These are phyloP conservation scores for Mycena citricolor DNA, from an alignment of 1,284 basidiomycete genomes.

Conservation along the genomic window DNA sequence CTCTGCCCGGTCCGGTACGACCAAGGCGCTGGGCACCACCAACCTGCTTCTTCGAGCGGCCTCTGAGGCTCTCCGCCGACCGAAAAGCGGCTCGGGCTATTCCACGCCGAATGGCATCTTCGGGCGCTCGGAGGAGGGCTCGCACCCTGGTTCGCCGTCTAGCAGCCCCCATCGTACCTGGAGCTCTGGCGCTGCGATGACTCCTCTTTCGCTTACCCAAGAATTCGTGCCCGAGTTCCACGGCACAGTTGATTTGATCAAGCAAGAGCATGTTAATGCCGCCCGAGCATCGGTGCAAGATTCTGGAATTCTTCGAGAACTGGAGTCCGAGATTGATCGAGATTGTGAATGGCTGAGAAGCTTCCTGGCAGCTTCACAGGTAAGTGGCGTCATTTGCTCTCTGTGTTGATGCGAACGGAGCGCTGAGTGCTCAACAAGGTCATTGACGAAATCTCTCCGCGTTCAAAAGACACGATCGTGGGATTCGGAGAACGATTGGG, in stretches of 20 bases:
- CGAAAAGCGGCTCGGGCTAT: conserved; percentile 30
- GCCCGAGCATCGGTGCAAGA: conserved; percentile 67
- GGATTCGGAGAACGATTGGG: conserved; percentile 91
- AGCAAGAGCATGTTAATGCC: conserved; percentile 81
- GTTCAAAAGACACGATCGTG: conserved; percentile 92
- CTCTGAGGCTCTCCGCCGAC: conserved; percentile 64
- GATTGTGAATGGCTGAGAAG: conserved; percentile 88
- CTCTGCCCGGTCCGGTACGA: conserved; percentile 92
- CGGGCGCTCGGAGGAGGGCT: conserved; percentile 35
- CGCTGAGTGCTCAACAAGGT: too few species aligned
- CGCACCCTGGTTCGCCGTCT: conserved; percentile 36
- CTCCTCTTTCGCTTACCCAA: conserved; percentile 37
- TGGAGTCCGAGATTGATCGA: conserved; percentile 84
- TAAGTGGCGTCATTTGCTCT: conserved; percentile 38
- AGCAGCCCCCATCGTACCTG: conserved; percentile 43
- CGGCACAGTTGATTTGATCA: conserved; percentile 84
- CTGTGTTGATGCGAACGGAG: conserved; percentile 25
- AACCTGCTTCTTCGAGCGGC: conserved; percentile 91
- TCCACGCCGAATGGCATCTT: conserved; percentile 47
- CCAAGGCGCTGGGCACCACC: conserved; percentile 94
- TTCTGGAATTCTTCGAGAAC: conserved; percentile 65
- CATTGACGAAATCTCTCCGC: conserved; percentile 94
- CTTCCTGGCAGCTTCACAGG: conserved; percentile 90
- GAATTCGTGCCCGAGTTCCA: conserved; percentile 59
- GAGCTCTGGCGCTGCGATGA: conserved; percentile 35